Evolutionary conservation across 805 yeast genomes (phyloP), one percentile per base, ranked within the genome.

Genomic region (Spathaspora sp.): DNA sequence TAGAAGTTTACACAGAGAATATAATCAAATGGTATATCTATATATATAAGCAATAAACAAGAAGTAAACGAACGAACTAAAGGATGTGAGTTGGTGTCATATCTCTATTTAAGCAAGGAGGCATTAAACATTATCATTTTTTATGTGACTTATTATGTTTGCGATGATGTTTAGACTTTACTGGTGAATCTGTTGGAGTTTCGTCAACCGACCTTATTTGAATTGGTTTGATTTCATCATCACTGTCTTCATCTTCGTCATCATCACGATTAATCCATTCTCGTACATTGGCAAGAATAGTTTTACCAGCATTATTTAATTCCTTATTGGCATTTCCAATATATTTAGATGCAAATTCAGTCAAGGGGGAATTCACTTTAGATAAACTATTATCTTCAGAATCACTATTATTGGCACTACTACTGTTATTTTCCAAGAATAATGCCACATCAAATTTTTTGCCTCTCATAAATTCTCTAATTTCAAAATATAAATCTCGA

Each of bases 401-500:
- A 50, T 70, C 70, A 55, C 67, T 63, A 47, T 53, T 53, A 50
- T 52, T 50, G 57, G 49, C 61, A 18, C 49, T 43, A n/a, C 52
- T 19, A 19, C 57, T 58, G 11, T 53, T 20, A 35, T 56, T 58
- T 28, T 71, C 73, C 49, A 63, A 56, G 45, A 61, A 60, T 16
- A 64, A 58, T 17, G 60, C 58, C 9, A 63, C 61, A 48, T 65
- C 75, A 28, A 58, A 62, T 59, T 69, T 76, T 53, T 76, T 76
- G 32, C 78, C 76, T 55, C 85, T 69, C 60, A 89, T 65, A 56
- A 84, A 83, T 64, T 89, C 93, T 56, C 94, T 76, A 26, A 92
- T 86, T 66, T 92, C 96, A 55, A 87, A 84, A 66, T 91, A 91
- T 48, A 91, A 71, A 67, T 91, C 97, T 61, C 81, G 82, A 2